Percentiles rank a stretch among this genome's conserved stretches.
These are phyloP conservation scores for Neofusicoccum parvum DNA, from an alignment of 2,329 filamentous ascomycete species.

Conservation along the genomic window DNA sequence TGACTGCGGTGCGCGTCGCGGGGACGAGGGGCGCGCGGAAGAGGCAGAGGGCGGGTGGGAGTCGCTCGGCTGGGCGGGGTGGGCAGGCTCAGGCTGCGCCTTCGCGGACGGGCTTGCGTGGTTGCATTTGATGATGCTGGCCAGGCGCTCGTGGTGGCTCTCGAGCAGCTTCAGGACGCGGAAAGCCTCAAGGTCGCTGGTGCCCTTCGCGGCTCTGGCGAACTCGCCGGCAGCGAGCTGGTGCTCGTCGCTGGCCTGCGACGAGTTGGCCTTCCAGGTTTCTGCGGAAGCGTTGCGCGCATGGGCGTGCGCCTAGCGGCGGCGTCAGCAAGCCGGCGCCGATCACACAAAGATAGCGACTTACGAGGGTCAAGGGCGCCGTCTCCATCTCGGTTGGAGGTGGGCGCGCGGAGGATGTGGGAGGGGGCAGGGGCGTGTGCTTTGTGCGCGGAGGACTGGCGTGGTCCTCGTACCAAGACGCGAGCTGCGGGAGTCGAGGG, in stretches of 20 bases:
- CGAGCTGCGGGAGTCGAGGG: slow-evolving; percentile 3
- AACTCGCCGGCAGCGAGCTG: slow-evolving; percentile 87
- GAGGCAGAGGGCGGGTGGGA: slow-evolving; percentile 7
- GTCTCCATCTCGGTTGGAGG: slow-evolving; percentile 62
- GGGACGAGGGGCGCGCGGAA: slow-evolving; percentile 2
- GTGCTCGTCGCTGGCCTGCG: slow-evolving; percentile 84
- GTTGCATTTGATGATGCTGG: slow-evolving; percentile 76
- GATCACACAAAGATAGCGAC: slow-evolving; percentile 45
- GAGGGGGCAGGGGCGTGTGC: not conserved
- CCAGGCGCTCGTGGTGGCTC: slow-evolving; percentile 81
- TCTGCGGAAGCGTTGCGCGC: slow-evolving; percentile 81
- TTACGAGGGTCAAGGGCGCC: slow-evolving; percentile 63
- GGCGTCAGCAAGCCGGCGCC: slow-evolving; percentile 14
- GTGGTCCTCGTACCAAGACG: not conserved
- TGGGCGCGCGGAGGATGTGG: not conserved
- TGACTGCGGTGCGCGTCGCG: slow-evolving; percentile 26
- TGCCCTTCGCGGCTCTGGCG: slow-evolving; percentile 75
- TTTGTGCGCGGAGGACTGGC: not conserved
- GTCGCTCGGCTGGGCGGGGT: slow-evolving; percentile 13
- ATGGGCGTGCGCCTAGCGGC: slow-evolving; percentile 73
- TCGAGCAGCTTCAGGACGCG: slow-evolving; percentile 84
- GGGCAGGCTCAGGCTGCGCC: slow-evolving; percentile 12
- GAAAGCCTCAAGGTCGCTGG: slow-evolving; percentile 68
- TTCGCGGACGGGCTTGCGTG: slow-evolving; percentile 31
- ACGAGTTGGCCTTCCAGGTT: slow-evolving; percentile 68